Evolutionary conservation across 2,329 filamentous ascomycete genomes (phyloP).

Genomic region (Alternaria alternata): DNA sequence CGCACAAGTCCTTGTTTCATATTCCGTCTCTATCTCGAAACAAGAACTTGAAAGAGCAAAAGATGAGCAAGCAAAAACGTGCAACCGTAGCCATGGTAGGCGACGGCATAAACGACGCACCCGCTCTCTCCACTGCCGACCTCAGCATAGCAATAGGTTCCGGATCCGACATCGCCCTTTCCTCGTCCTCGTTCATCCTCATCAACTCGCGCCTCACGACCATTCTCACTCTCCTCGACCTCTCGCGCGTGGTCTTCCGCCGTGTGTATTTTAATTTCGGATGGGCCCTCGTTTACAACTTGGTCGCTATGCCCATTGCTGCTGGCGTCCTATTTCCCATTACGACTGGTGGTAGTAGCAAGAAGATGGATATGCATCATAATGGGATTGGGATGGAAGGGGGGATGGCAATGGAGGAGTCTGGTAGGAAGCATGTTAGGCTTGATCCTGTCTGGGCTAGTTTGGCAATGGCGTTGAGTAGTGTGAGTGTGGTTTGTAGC

Average conservation of each 20-base stretch:
- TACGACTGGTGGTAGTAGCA: constrained; percentile 50
- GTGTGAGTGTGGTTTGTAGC: constrained; percentile 85
- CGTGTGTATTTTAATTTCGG: constrained; percentile 85
- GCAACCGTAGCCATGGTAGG: constrained; percentile 82
- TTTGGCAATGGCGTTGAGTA: constrained; percentile 91
- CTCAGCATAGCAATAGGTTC: constrained; percentile 83
- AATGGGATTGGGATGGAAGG: constrained; percentile 42
- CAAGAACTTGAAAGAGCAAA: too few relatives aligned
- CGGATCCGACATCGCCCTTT: constrained; percentile 83
- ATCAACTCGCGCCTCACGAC: constrained; percentile 74
- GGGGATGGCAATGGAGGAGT: constrained; percentile 49
- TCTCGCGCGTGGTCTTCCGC: constrained; percentile 76
- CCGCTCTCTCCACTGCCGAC: constrained; percentile 80
- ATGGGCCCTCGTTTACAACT: constrained; percentile 86
- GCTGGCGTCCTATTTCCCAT: constrained; percentile 79
- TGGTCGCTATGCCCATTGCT: constrained; percentile 78
- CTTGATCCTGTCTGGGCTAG: constrained; percentile 86
- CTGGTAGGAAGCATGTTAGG: constrained; percentile 63
- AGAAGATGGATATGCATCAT: constrained; percentile 56
- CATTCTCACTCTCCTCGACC: constrained; percentile 75
- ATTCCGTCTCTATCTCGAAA: constrained; percentile 23
- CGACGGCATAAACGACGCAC: constrained; percentile 87
- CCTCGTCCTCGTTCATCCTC: constrained; percentile 82
- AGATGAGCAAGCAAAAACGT: constrained; percentile 38
- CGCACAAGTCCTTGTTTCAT: constrained; percentile 21